These are phyloP conservation scores for Lachancea thermotolerans DNA, from an alignment of 805 yeast genomes.

Conservation along the genomic window DNA sequence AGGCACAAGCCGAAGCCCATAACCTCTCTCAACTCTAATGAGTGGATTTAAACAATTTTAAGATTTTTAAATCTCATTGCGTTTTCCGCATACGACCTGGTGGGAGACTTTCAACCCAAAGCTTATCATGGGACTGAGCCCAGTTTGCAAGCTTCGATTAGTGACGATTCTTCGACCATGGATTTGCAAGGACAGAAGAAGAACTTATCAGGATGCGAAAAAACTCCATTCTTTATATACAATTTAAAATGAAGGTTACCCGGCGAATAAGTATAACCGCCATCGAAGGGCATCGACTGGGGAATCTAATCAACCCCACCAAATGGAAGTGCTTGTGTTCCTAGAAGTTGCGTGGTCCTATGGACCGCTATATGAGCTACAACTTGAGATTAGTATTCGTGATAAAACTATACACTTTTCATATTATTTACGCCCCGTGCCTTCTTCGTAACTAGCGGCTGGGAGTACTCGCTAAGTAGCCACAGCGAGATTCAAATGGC, in stretches of 20 bases:
- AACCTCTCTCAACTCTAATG: constrained; percentile 20
- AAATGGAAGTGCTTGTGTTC: too few species aligned
- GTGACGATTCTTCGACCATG: constrained; percentile 71
- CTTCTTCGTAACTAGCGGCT: too few species aligned
- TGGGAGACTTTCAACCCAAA: constrained; percentile 88
- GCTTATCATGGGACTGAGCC: constrained; percentile 34
- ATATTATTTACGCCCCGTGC: too few species aligned
- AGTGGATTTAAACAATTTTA: constrained; percentile 32
- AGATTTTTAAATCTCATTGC: constrained; percentile 37
- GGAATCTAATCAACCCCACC: too few species aligned
- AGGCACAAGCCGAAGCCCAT: neutral
- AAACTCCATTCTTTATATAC: neutral
- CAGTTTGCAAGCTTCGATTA: constrained; percentile 61
- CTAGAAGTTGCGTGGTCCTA: too few species aligned
- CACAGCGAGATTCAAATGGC: too few species aligned
- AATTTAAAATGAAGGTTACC: neutral
- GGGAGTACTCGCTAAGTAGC: too few species aligned
- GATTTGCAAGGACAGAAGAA: constrained; percentile 32
- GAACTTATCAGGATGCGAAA: neutral
- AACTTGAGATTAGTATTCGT: too few species aligned
- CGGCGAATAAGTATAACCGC: neutral
- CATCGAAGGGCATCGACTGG: too few species aligned
- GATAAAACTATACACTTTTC: too few species aligned
- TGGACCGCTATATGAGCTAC: too few species aligned
- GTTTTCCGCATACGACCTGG: constrained; percentile 61